Conservation (phyloP, 805 yeast species). For the Metschnikowia reukaufii region DNA sequence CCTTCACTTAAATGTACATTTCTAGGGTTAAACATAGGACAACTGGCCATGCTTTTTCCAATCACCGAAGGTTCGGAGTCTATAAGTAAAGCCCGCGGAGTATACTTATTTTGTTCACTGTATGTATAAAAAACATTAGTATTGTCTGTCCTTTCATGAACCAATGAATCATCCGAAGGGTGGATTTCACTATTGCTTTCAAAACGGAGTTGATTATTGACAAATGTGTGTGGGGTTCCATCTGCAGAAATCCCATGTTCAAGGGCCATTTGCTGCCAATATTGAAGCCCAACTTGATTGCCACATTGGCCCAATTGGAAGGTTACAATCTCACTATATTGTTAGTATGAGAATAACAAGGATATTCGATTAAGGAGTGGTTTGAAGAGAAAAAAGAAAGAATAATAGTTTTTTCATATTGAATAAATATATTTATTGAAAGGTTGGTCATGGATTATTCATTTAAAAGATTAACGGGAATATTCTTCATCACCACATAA, state of each 20-base stretch:
- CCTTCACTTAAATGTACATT: conserved; percentile 75
- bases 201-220: conserved; percentile 24
- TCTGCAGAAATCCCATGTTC: conserved; percentile 84
- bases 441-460: too few relatives aligned
- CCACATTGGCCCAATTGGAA: conserved; percentile 93
- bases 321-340: conserved; percentile 60
- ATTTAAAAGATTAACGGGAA: too few relatives aligned
- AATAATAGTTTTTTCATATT: too few relatives aligned
- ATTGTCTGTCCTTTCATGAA: conserved; percentile 54
- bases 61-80: conserved; percentile 93
- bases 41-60: conserved; percentile 52
- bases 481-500: too few relatives aligned
- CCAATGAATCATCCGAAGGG: conserved; percentile 4
- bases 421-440: too few relatives aligned
- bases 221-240: conserved; percentile 49
- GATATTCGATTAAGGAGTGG: not conserved
- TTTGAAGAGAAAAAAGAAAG: not conserved
- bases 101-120: conserved; percentile 71
- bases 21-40: conserved; percentile 76
- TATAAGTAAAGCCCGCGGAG: conserved; percentile 82
- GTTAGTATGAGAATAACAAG: conserved; percentile 22
- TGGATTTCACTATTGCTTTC: conserved; percentile 11
- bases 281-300: conserved; percentile 88
- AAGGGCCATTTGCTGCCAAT: conserved; percentile 83
- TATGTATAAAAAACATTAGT: conserved; percentile 81